A percentile compares a stretch with the other conserved stretches of the same genome.
Evolutionary conservation across 495 filamentous ascomycete genomes (phyloP).

Genomic region (Lophiotrema nucula): DNA sequence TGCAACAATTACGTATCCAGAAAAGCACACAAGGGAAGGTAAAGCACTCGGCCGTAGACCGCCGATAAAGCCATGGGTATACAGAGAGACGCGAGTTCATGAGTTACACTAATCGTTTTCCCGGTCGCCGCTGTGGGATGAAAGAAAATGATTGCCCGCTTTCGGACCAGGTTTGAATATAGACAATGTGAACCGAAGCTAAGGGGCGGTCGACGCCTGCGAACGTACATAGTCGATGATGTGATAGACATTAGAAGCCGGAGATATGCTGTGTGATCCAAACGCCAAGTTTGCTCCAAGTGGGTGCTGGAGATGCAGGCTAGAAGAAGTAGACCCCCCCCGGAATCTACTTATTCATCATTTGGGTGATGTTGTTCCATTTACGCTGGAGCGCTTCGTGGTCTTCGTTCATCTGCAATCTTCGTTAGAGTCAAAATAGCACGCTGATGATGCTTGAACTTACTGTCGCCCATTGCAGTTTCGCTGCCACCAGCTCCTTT

Average conservation of each 20-base stretch:
- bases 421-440: not conserved
- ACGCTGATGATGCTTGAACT: slow-evolving; percentile 32
- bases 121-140: not conserved
- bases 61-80: slow-evolving; percentile 19
- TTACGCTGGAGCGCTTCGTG: slow-evolving; percentile 42
- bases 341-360: slow-evolving; percentile 31
- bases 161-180: too few species aligned
- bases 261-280: not conserved
- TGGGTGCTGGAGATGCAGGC: not conserved
- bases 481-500: slow-evolving; percentile 86
- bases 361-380: slow-evolving; percentile 38
- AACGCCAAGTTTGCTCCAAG: slow-evolving; percentile 13
- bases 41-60: not conserved
- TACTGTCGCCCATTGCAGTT: slow-evolving; percentile 95
- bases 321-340: not conserved
- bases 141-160: not conserved
- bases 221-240: slow-evolving; percentile 11
- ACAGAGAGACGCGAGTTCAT: slow-evolving; percentile 22
- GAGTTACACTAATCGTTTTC: slow-evolving; percentile 1
- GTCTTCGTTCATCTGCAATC: slow-evolving; percentile 40
- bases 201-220: slow-evolving; percentile 26
- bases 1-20: slow-evolving; percentile 10
- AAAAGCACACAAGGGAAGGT: slow-evolving; percentile 1
- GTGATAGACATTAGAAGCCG: slow-evolving; percentile 9
- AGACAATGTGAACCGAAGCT: slow-evolving; percentile 6